Conservation (phyloP, 2,329 filamentous ascomycete genomes). For the Venturia nashicola region DNA sequence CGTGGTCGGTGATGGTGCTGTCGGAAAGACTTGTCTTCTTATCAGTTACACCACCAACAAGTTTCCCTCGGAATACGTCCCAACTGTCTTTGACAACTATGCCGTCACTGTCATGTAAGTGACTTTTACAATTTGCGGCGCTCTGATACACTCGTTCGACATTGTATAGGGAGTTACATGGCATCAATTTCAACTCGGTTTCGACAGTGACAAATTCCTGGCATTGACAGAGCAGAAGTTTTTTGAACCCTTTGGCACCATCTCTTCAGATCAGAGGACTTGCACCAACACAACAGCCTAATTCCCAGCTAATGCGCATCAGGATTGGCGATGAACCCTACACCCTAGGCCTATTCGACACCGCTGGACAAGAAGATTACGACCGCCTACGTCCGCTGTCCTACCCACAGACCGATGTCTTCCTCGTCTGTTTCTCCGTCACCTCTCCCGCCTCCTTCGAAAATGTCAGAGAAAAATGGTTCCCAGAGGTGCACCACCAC, state of each 20-base stretch:
- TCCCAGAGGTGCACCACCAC: constrained; percentile 96
- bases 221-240: not conserved
- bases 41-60: constrained; percentile 99
- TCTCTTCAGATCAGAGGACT: not conserved
- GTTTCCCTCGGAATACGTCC: constrained; percentile 98
- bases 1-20: constrained; percentile 97
- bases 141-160: not conserved
- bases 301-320: constrained; percentile 8
- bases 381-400: constrained; percentile 91
- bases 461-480: constrained; percentile 99
- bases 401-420: constrained; percentile 97
- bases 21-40: constrained; percentile 96
- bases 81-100: constrained; percentile 99
- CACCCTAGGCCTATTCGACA: constrained; percentile 94
- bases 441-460: constrained; percentile 96
- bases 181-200: not conserved
- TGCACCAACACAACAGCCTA: not conserved
- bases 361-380: constrained; percentile 98
- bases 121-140: not conserved
- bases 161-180: not conserved
- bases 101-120: constrained; percentile 97
- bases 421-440: constrained; percentile 97
- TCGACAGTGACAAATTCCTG: not conserved
- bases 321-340: constrained; percentile 99
- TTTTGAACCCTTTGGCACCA: no score